Evolutionary conservation across 2,329 filamentous ascomycete genomes (phyloP).

Genomic region (Cadophora sp.): DNA sequence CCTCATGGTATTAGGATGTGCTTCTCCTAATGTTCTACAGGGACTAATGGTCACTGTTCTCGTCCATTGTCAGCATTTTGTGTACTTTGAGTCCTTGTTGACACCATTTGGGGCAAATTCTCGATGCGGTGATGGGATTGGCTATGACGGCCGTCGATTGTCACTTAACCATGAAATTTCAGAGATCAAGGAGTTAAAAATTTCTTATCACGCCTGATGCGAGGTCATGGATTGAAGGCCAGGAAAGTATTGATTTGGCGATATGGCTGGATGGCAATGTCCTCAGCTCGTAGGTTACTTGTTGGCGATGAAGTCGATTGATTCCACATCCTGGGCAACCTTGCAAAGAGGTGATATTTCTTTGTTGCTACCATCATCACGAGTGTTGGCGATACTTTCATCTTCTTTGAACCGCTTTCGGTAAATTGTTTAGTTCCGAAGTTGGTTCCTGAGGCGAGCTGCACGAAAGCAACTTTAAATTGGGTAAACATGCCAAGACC

Average conservation of each 20-base stretch:
- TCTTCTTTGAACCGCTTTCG: conserved; percentile 4
- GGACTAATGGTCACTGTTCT: no score
- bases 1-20: neutral
- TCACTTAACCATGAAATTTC: neutral
- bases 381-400: neutral
- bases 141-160: neutral
- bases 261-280: no score
- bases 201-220: neutral
- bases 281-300: neutral
- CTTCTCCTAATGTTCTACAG: no score
- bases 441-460: neutral
- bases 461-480: conserved; percentile 3
- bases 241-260: no score
- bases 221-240: neutral
- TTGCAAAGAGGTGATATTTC: neutral
- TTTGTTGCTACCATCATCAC: conserved; percentile 1
- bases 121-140: no score
- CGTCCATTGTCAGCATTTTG: no score
- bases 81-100: conserved; percentile 18
- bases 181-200: neutral
- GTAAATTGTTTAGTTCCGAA: neutral
- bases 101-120: conserved; percentile 14
- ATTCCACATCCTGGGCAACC: neutral
- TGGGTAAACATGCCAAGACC: neutral
- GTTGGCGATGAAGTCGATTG: neutral